Conservation (phyloP, 2,329 filamentous ascomycete genomes). For the Calonectria hongkongensis region DNA sequence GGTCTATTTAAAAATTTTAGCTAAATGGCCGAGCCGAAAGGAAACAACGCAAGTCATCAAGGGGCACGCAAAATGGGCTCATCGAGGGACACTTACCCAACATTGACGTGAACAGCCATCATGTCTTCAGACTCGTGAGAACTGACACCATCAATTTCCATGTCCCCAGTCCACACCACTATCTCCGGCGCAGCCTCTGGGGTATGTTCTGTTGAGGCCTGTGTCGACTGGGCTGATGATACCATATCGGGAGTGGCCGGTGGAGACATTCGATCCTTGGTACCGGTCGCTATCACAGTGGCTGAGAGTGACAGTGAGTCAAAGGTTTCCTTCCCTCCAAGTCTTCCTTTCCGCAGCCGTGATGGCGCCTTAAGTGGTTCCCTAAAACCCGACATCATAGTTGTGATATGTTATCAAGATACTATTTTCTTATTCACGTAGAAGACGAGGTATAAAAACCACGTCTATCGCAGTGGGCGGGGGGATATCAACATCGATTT, state of each 20-base stretch:
- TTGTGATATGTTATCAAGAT: slow-evolving; percentile 36
- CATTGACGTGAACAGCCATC: slow-evolving; percentile 47
- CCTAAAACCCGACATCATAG: slow-evolving; percentile 54
- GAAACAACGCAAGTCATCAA: background rate
- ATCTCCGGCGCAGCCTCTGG: slow-evolving; percentile 65
- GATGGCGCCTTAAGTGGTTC: slow-evolving; percentile 47
- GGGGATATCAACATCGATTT: slow-evolving; percentile 50
- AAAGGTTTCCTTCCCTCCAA: slow-evolving; percentile 46
- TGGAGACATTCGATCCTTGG: slow-evolving; percentile 57
- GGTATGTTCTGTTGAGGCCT: slow-evolving; percentile 57
- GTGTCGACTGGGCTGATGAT: slow-evolving; percentile 56
- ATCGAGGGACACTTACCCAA: slow-evolving; percentile 54
- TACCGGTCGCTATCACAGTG: slow-evolving; percentile 46
- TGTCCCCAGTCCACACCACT: slow-evolving; percentile 66
- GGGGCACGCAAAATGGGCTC: slow-evolving; percentile 12
- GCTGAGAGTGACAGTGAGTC: slow-evolving; percentile 55
- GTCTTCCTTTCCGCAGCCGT: slow-evolving; percentile 50
- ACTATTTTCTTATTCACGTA: slow-evolving; percentile 30
- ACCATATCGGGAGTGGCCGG: slow-evolving; percentile 51
- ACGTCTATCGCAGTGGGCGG: slow-evolving; percentile 43
- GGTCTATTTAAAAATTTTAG: slow-evolving; percentile 45
- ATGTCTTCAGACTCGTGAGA: slow-evolving; percentile 50
- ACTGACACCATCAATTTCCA: slow-evolving; percentile 56
- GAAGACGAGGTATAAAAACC: slow-evolving; percentile 45
- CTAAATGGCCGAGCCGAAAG: slow-evolving; percentile 13